A percentile compares a stretch with the other conserved stretches of the same genome.
Conservation (phyloP, 441 rosid species). For the Metrosideros polymorpha region DNA sequence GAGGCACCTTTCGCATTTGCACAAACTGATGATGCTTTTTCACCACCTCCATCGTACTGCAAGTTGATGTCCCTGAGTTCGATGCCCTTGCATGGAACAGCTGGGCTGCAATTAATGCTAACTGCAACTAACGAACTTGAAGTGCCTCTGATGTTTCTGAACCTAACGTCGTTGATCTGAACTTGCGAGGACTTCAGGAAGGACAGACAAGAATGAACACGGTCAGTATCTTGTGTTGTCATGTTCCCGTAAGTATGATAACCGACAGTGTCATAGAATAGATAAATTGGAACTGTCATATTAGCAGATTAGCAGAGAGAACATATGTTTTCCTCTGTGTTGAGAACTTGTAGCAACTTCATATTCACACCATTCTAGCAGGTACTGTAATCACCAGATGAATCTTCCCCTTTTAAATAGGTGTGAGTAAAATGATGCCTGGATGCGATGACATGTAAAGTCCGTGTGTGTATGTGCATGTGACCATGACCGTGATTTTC, state of each 20-base stretch:
- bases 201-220: neutral
- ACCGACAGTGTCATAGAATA: neutral
- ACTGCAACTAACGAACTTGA: constrained; percentile 32
- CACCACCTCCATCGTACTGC: neutral
- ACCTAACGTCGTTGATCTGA: constrained; percentile 37
- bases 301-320: neutral
- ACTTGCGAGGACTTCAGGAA: constrained; percentile 26
- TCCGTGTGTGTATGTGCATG: neutral
- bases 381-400: neutral
- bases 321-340: neutral
- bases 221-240: neutral
- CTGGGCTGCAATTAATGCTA: constrained; percentile 31
- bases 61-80: neutral
- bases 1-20: neutral
- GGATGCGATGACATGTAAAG: neutral
- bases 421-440: neutral
- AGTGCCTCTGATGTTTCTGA: constrained; percentile 52
- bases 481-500: neutral
- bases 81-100: constrained; percentile 23
- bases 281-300: neutral
- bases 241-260: neutral
- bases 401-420: neutral
- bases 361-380: neutral
- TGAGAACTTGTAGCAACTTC: neutral
- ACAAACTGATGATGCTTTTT: neutral